phyloP scores from a whole-genome alignment of 306 rosid species.

The Morella rubra region DNA sequence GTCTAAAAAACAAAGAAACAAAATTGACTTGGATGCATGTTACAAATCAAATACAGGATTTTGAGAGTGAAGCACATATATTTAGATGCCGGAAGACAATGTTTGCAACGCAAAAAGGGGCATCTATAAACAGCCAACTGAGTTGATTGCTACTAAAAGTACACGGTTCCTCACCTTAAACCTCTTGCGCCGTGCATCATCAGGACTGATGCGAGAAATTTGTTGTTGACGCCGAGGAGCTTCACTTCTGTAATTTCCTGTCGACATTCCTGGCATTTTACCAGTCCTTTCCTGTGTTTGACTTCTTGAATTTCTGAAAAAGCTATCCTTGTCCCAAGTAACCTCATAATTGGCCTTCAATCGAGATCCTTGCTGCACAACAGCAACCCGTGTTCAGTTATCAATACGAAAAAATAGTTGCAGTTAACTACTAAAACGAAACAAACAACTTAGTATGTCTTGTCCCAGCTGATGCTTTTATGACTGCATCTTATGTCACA shows the following conservation, averaged over 20 bases:
- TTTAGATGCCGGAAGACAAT: not conserved
- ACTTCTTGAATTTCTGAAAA: slow-evolving; percentile 50
- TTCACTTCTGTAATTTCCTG: slow-evolving; percentile 60
- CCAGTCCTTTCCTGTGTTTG: slow-evolving; percentile 41
- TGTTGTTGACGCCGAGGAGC: slow-evolving; percentile 60
- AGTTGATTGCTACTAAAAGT: not conserved
- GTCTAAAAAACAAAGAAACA: not conserved
- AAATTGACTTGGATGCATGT: not conserved
- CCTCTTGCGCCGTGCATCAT: slow-evolving; percentile 64
- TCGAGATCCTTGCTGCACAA: slow-evolving; percentile 75
- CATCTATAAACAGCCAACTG: not conserved
- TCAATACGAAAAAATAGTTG: not conserved
- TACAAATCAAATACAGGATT: not conserved
- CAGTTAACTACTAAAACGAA: not conserved
- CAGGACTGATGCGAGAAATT: slow-evolving; percentile 53
- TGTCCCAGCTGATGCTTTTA: slow-evolving; percentile 7
- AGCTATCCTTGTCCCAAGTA: slow-evolving; percentile 74
- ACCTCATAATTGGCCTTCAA: slow-evolving; percentile 83
- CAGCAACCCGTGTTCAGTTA: slow-evolving; percentile 23
- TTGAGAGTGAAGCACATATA: not conserved
- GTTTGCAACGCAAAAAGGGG: not conserved
- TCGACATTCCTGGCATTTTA: slow-evolving; percentile 30
- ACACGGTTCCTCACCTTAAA: slow-evolving; percentile 59
- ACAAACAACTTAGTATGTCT: not conserved
- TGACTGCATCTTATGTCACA: slow-evolving; percentile 7